Evolutionary conservation across 2,329 filamentous ascomycete genomes (phyloP), one percentile per base, ranked within the genome.

Genomic region (Xylariaceae sp.): DNA sequence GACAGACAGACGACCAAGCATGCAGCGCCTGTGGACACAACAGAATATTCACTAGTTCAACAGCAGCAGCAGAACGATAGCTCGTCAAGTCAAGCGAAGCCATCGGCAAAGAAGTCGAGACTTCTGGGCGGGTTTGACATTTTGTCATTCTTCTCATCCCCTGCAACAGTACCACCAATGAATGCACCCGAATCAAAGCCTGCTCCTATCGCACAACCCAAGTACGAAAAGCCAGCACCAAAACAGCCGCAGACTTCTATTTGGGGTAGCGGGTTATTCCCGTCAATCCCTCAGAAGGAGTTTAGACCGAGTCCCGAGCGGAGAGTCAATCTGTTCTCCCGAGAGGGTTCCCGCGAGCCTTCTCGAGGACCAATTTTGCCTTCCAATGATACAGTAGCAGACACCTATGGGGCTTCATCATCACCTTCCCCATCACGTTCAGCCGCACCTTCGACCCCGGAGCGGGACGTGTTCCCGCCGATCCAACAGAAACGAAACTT

Each of bases 81-180:
- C 1, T 46, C 54, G 3, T 38, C 39, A 26, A 41, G 34, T 18
- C 52, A 51, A 34, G 47, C 58, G 38, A 55, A 57, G 33, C 43
- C 53, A 22, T 35, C 47, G 4, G 39, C 52, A 7, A 39, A 49
- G 9, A 57, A 55, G 29, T 53, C 54, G 31, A 42, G 56, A 7
- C 43, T 59, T 24, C 57, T 61, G 37, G 51, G 59, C 12, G 47
- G 61, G 17, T 70, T 74, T 39, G 71, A 79, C 39, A 62, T 80
- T 2, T 67, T 73, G 4, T 65, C 67, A 7, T 81, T 80, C 55
- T 81, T 81, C 54, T 81, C 77, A 0, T 80, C 77, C 3, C 76
- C 77, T 1, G 68, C 70, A 0, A 50, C 58, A 7, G 49, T 69
- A 19, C 68, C 68, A 2, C 66, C 64, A 1, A 55, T 48, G 16